Conservation (phyloP, 2,329 filamentous ascomycete species). For the Pyricularia grisea region DNA sequence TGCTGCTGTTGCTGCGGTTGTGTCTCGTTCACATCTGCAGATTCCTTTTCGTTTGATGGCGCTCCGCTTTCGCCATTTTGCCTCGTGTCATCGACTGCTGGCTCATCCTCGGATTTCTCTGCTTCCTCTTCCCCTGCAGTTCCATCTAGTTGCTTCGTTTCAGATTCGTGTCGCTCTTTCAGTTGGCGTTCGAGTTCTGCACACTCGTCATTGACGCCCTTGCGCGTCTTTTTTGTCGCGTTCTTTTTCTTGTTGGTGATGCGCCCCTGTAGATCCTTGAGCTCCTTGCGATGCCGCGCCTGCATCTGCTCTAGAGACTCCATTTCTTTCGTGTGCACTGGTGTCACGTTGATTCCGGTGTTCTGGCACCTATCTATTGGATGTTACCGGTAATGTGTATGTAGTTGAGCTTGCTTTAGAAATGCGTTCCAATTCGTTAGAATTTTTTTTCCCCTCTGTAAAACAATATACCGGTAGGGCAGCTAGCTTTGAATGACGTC, state of each 20-base stretch:
- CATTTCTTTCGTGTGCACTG: slow-evolving; percentile 5
- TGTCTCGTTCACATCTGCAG: background rate
- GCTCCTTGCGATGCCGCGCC: slow-evolving; percentile 77
- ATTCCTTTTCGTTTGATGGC: background rate
- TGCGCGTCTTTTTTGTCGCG: slow-evolving; percentile 79
- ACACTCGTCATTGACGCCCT: slow-evolving; percentile 68
- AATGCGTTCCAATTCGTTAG: background rate
- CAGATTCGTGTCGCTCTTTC: slow-evolving; percentile 56
- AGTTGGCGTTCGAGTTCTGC: slow-evolving; percentile 58
- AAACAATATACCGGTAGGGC: background rate
- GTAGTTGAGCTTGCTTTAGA: background rate
- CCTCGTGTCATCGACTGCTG: slow-evolving; percentile 1
- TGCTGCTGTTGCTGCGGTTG: slow-evolving; percentile 14
- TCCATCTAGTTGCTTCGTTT: slow-evolving; percentile 37
- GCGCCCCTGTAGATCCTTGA: slow-evolving; percentile 72
- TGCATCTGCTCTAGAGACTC: slow-evolving; percentile 68
- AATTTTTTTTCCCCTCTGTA: background rate
- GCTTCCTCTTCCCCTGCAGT: slow-evolving; percentile 4
- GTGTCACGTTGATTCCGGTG: background rate
- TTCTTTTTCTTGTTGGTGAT: slow-evolving; percentile 96
- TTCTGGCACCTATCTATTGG: background rate
- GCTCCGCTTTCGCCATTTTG: background rate
- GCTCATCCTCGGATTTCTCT: slow-evolving; percentile 6
- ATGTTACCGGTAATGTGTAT: no score
- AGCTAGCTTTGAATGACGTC: background rate